Evolutionary conservation across 2,329 filamentous ascomycete species (phyloP).

Genomic region (Beauveria australis): DNA sequence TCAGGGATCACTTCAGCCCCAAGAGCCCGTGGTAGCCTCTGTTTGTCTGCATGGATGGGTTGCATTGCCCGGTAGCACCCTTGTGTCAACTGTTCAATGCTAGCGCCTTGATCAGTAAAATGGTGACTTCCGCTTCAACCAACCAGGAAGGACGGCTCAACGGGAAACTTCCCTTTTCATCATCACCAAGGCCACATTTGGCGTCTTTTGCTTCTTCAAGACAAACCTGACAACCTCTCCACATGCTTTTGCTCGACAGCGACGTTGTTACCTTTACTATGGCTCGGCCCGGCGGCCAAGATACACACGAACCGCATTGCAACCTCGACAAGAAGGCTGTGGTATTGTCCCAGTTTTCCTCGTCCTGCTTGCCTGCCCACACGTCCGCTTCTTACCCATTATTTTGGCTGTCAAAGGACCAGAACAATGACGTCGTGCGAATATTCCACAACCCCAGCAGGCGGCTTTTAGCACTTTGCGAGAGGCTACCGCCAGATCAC

Average conservation of each 20-base stretch:
- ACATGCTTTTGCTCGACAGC: background rate
- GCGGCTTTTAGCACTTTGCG: background rate
- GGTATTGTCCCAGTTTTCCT: background rate
- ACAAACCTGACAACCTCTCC: background rate
- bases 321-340: background rate
- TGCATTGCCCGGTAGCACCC: background rate
- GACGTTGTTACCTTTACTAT: background rate
- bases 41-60: background rate
- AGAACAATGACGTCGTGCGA: constrained; percentile 8
- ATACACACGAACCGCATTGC: background rate
- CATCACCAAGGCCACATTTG: background rate
- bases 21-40: background rate
- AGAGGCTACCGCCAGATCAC: background rate
- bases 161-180: background rate
- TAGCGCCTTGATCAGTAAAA: background rate
- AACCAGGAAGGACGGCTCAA: background rate
- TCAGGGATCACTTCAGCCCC: background rate
- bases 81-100: background rate
- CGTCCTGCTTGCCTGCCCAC: background rate
- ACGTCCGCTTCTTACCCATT: background rate
- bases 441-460: background rate
- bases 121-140: background rate
- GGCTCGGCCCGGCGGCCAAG: background rate
- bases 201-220: background rate
- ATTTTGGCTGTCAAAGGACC: background rate